Evolutionary conservation across 108 stramenopile species (phyloP), one percentile per base, ranked within the genome.

Genomic region (Cylindrotheca fusiformis): DNA sequence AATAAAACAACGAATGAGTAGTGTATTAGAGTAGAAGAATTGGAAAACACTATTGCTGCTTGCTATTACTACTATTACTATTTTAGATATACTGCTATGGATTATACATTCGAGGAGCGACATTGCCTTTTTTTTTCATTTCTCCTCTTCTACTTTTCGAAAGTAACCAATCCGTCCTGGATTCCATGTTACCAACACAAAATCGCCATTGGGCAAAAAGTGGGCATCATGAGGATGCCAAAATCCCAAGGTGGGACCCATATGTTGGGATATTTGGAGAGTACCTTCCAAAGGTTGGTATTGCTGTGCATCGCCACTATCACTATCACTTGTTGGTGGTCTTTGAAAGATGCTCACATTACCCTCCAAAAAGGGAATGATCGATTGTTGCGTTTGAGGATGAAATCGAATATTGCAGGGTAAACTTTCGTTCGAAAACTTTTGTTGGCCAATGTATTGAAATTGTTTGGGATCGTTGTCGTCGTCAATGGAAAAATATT

Each of bases 171-270:
- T 45, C 17, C 58, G 32, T 23, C 58, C 58, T 5, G 58, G 58
- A 59, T 44, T 44, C 58, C 58, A 59, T 6, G 58, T 59, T 8
- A 45, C 58, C 32, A 59, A 45, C 21, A 59, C 58, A 59, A 59
- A 59, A 45, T 59, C 58, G 4, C 58, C 58, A 6, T 25, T 18
- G 8, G 58, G 58, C 32, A 59, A 12, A 59, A 59, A 59, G 36
- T 59, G 36, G 5, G 58, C 58, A 22, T 59, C 58, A 45, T 59
- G 58, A 4, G 58, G 58, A 21, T 59, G 58, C 18, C 36, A 45
- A 44, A 59, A 59, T 12, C 58, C 58, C 44, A 19, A 18, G 10
- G 14, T 30, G n/a, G n/a, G n/a, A 5, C 58, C 36, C 33, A 59
- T n/a, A 10, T n/a, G 17, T 20, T 59, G 19, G 17, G 58, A 20